Base-by-base conservation (phyloP, 345 rosid genomes). In the Carallia brachiata region DNA sequence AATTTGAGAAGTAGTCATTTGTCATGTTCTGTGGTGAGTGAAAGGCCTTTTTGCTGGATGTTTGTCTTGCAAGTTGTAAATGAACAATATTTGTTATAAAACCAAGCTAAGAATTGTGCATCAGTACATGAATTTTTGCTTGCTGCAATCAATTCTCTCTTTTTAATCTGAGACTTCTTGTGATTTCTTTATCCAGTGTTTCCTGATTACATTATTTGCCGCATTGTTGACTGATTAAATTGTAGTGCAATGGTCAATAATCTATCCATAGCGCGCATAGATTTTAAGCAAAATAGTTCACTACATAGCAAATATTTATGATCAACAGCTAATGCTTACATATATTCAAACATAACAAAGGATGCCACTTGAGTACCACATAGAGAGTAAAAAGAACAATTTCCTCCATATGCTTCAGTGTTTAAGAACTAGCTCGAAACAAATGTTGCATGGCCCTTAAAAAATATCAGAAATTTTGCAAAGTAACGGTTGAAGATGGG, bases 1-100 rank as follows among this genome's bases (percentile, higher is more conserved):
- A 86, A 36, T 87, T 83, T 60, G 96, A 85, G 44, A 83, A 70
- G 72, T 65, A 70, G 66, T 61, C 57, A n/a, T 10, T 67, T 61
- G 54, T 3, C 15, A 10, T 3, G 0, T 19, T 27, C 28, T 27
- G 17, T 15, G 34, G 31, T 56, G 60, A 9, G 27, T 56, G 60
- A 5, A 19, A 62, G 62, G 54, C 53, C 36, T 10, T 36, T 54
- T 69, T 17, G 52, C 47, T 47, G 56, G 65, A 39, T 47, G 70
- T n/a, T 36, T 10, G 34, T 56, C 60, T 19, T 56, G 15, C 12
- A 8, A 56, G 31, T 56, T 69, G 72, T 60, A 69, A 47, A 60
- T 69, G 72, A 60, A 32, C 7, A 31, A 55, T 30, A 4, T 10
- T 56, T 56, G 16, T 8, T 27, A 15, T 30, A 27, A 27, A 27